These are phyloP conservation scores for Apiotrichum akiyoshidainum DNA, from an alignment of 1,284 basidiomycete genomes.

Conservation along the genomic window DNA sequence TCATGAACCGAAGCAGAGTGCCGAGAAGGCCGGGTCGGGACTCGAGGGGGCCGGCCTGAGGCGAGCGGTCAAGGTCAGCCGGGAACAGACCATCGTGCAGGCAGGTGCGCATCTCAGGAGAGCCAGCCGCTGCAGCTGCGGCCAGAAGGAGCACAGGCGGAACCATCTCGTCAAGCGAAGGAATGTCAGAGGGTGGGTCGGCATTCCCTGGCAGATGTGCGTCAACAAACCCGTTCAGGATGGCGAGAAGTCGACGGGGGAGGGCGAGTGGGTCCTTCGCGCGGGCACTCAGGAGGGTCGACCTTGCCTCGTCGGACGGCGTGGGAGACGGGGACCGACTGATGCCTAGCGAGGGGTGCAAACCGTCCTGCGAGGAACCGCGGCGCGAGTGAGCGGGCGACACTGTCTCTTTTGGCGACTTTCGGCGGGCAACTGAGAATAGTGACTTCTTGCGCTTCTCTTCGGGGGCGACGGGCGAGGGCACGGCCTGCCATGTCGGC, in stretches of 20 bases:
- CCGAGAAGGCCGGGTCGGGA: constrained; percentile 68
- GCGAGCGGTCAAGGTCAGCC: constrained; percentile 68
- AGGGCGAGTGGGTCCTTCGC: constrained; percentile 23
- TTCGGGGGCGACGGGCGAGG: background rate
- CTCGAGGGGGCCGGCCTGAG: constrained; percentile 60
- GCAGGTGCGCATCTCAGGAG: constrained; percentile 58
- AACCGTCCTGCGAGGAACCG: background rate
- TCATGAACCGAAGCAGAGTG: constrained; percentile 70
- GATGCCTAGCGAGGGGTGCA: background rate
- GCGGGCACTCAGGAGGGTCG: background rate
- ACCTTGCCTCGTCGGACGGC: background rate
- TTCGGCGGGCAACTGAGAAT: background rate
- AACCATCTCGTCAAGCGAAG: constrained; percentile 67
- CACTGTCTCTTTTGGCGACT: background rate
- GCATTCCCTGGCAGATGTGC: constrained; percentile 27
- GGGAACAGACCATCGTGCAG: constrained; percentile 69
- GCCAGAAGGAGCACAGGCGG: constrained; percentile 71
- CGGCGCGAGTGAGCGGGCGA: constrained; percentile 1
- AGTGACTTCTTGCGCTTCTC: background rate
- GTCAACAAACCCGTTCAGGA: constrained; percentile 32
- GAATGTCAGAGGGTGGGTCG: constrained; percentile 33
- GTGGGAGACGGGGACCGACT: constrained; percentile 17
- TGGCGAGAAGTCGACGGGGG: constrained; percentile 25
- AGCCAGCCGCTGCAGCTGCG: constrained; percentile 63
- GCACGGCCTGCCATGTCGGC: constrained; percentile 32